Evolutionary conservation across 768 basidiomycete species (phyloP), one percentile per base, ranked within the genome.

Genomic region (Boletus barrowsii): DNA sequence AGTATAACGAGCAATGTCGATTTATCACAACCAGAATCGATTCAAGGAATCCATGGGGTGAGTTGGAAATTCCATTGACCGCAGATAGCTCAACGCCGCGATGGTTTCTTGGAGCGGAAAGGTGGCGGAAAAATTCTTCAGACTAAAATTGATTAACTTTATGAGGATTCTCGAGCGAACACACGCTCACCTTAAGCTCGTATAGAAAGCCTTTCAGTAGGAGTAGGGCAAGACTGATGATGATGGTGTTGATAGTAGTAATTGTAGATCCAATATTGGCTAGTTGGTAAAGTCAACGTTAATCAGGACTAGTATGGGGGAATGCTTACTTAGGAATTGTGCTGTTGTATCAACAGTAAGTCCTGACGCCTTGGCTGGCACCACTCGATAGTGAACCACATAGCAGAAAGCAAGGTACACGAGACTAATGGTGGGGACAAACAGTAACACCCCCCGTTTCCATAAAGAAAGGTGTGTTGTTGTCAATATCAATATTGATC

Each of bases 81-180:
- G 36, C 11, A n/a, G 14, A 40, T 26, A 62, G 30, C 8, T 51
- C n/a, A n/a, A 57, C 40, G 11, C 60, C 52, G 1, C 13, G 30
- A 39, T n/a, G 32, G n/a, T 54, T 32, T 39, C 3, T 54, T 32
- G n/a, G 40, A 20, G 32, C 17, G 17, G 39, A 47, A 26, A 61
- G 60, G 9, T 61, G 55, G n/a, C 60, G 59, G 29, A 61, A 61
- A 46, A 57, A 61, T 46, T 61, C 60, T 46, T 61, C 60, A 9
- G 59, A 57, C 60, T 61, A 43, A 46, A 17, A 46, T 17, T 2
- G 10, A 33, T 57, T 10, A 52, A 32, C 39, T 5, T 17, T 18
- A 32, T 15, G 24, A 32, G n/a, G 7, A 9, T 15, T n/a, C 10
- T 14, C 5, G 29, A 32, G 15, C 3, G 3, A n/a, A 22, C 8